phyloP scores from a whole-genome alignment of 148 eudicot genomes.

The Polygonum maritimum region DNA sequence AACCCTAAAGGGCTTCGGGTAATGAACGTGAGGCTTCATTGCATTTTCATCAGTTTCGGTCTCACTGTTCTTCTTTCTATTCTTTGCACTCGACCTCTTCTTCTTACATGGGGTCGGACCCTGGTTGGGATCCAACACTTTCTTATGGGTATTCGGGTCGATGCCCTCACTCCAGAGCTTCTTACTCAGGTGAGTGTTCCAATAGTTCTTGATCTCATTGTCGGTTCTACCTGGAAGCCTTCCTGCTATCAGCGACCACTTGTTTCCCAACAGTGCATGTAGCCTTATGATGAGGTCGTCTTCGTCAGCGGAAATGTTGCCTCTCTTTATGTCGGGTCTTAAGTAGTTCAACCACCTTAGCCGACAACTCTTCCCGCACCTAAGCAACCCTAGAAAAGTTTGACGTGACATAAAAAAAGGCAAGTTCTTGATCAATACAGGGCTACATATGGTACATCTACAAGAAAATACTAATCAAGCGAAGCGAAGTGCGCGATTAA shows the following conservation, averaged over 20 bases:
- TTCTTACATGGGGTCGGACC: neutral
- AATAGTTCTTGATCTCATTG: constrained; percentile 62
- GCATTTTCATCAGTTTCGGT: neutral
- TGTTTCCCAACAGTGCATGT: constrained; percentile 48
- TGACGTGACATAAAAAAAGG: too few species aligned
- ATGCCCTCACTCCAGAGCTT: neutral
- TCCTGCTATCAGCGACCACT: constrained; percentile 63
- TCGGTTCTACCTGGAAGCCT: constrained; percentile 67
- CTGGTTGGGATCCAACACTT: neutral
- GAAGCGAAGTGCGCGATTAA: too few species aligned
- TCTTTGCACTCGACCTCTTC: neutral
- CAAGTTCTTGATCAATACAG: too few species aligned
- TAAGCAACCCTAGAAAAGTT: constrained; percentile 26
- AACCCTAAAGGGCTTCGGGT: constrained; percentile 36
- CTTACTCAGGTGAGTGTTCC: constrained; percentile 50
- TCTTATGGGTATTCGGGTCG: neutral
- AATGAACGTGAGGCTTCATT: constrained; percentile 20
- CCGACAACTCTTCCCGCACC: constrained; percentile 69
- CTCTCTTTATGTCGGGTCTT: constrained; percentile 61
- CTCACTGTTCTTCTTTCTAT: neutral
- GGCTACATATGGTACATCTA: too few species aligned
- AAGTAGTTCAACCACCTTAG: constrained; percentile 64
- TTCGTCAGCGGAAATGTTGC: constrained; percentile 48
- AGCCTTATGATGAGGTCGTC: constrained; percentile 56
- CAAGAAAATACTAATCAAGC: too few species aligned